Conservation (phyloP, 176 grass and related monocot genomes). For the Aegilops longissima region DNA sequence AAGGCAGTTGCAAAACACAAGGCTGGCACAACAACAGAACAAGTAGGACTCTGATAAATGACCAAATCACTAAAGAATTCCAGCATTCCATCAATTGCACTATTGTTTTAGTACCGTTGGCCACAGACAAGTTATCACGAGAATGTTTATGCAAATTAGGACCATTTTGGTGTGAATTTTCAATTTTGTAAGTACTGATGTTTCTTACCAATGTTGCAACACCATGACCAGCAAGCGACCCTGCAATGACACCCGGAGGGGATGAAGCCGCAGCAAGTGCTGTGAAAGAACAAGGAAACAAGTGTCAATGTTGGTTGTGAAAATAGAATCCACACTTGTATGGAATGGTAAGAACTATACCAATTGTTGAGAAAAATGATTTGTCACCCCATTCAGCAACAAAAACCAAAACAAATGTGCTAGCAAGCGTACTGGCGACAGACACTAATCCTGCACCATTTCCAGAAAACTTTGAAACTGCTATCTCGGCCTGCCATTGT, state of each 20-base stretch:
- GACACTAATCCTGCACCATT: slow-evolving; percentile 87
- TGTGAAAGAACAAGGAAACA: slow-evolving; percentile 40
- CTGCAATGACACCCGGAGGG: slow-evolving; percentile 89
- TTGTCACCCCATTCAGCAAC: slow-evolving; percentile 98
- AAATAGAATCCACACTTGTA: not conserved
- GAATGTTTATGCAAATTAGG: slow-evolving; percentile 11
- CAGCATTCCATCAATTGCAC: not conserved
- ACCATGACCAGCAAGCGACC: slow-evolving; percentile 85
- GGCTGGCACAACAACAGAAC: not conserved
- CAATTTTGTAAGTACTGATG: not conserved
- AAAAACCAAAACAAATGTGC: slow-evolving; percentile 98
- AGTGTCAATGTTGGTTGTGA: slow-evolving; percentile 16
- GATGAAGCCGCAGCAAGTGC: slow-evolving; percentile 97
- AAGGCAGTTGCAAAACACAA: slow-evolving; percentile 3
- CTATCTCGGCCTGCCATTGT: slow-evolving; percentile 78
- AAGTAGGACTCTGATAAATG: not conserved
- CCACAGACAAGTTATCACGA: not conserved
- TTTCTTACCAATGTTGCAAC: slow-evolving; percentile 88
- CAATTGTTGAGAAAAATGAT: slow-evolving; percentile 98
- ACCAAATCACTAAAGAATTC: not conserved
- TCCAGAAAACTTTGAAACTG: slow-evolving; percentile 94
- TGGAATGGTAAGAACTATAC: slow-evolving; percentile 32
- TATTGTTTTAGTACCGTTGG: not conserved
- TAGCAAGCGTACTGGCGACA: slow-evolving; percentile 73
- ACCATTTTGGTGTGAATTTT: not conserved